Base-by-base conservation (phyloP, 169 alveolate genomes). In the Neospora caninum region DNA sequence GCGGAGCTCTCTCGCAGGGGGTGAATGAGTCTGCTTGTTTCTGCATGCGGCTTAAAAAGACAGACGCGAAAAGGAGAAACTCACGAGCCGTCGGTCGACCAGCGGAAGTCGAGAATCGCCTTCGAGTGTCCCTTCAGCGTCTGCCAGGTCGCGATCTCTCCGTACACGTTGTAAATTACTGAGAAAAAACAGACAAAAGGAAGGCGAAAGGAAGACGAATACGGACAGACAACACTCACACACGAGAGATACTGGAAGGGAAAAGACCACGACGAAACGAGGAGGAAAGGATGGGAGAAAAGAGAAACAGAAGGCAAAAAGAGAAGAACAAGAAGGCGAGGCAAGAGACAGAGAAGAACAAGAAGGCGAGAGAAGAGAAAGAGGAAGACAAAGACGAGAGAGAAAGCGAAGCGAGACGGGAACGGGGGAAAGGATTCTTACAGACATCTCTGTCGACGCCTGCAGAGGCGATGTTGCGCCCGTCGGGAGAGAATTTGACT, bases 91-190 rank as follows among this genome's bases (percentile, higher is more conserved):
- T 95, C 97, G 34, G 88, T 70, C 16, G 92, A 64, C 98, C 98
- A 97, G 87, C 96, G 97, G 25, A 97, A 95, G 95, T 97, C 98
- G 43, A 97, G 96, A n/a, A 97, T 96, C 25, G 98, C 98, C 67
- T 97, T 97, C 70, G 96, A 96, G 94, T 97, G 98, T n/a, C 98
- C 98, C 31, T 95, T 95, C 93, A 97, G 91, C 31, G 96, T 97
- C n/a, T 96, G 96, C 87, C 96, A 93, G 38, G 97, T 97, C 70
- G 94, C 96, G 94, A 98, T 96, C 88, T 97, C 98, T 29, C 98
- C 98, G 91, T 96, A 97, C 2, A 97, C 98, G 94, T 96, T 94
- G 91, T 95, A 97, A 36, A 97, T 91, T 70, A 97, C 95, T 93
- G 88, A 1, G 43, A 29, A 34, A 42, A 1, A 13, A 20, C 10